phyloP scores from a whole-genome alignment of 1,284 basidiomycete genomes.

The Cutaneotrichosporon sp. region DNA sequence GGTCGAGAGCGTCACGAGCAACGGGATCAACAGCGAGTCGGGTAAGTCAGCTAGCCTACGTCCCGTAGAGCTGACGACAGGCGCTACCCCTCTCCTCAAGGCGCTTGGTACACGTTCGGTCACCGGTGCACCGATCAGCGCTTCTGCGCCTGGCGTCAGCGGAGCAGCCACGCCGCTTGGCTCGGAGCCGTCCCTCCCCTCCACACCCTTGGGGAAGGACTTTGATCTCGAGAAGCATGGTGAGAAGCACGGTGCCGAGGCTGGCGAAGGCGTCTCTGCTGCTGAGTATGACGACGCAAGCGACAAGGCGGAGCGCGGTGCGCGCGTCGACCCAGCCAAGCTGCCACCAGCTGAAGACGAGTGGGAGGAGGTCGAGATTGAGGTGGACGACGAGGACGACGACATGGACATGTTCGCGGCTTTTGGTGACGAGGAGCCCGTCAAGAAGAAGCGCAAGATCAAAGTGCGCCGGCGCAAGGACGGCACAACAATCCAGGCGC shows the following conservation, averaged over 20 bases:
- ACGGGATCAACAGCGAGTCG: conserved; percentile 34
- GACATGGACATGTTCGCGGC: conserved; percentile 91
- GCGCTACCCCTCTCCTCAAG: conserved; percentile 41
- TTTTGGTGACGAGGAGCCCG: conserved; percentile 58
- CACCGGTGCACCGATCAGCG: conserved; percentile 10
- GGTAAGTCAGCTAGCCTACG: conserved; percentile 26
- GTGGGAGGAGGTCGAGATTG: conserved; percentile 62
- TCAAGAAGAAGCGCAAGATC: conserved; percentile 58
- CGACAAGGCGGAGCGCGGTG: conserved; percentile 40
- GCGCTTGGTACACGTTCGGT: conserved; percentile 34
- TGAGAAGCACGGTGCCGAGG: conserved; percentile 10
- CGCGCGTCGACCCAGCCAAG: not conserved
- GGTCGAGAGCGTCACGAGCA: conserved; percentile 41
- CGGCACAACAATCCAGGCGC: conserved; percentile 69
- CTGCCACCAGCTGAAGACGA: conserved; percentile 30
- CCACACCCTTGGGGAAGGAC: conserved; percentile 43
- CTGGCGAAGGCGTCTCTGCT: conserved; percentile 59
- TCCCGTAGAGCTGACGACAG: conserved; percentile 19
- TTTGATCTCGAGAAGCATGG: conserved; percentile 44
- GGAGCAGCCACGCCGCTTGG: conserved; percentile 32
- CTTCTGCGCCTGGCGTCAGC: conserved; percentile 12
- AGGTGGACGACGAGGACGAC: conserved; percentile 59
- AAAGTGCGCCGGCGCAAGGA: conserved; percentile 58
- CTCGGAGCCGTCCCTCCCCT: conserved; percentile 36
- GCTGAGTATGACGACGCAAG: conserved; percentile 89